These are phyloP conservation scores for Salix brachista DNA, from an alignment of 345 rosid genomes.

Conservation along the genomic window DNA sequence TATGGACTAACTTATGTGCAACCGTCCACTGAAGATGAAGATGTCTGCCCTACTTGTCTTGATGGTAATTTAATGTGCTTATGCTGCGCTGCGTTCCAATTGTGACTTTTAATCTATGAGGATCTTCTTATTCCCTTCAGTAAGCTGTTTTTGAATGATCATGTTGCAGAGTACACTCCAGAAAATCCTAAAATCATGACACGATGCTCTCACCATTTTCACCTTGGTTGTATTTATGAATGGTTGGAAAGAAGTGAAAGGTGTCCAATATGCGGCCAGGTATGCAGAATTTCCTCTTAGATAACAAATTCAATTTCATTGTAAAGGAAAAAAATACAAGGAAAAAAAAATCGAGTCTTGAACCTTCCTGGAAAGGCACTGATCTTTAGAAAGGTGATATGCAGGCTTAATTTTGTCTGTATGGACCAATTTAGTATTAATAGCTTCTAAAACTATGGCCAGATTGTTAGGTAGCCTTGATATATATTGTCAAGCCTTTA, in stretches of 20 bases:
- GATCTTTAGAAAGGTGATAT: neutral
- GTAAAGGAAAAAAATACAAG: neutral
- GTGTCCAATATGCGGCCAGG: conserved; percentile 77
- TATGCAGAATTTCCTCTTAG: conserved; percentile 9
- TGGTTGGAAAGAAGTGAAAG: conserved; percentile 79
- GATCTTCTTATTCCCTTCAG: neutral
- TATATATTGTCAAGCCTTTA: neutral
- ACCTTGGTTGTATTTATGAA: conserved; percentile 69
- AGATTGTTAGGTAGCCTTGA: neutral
- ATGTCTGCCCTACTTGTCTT: conserved; percentile 68
- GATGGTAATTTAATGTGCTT: conserved; percentile 41
- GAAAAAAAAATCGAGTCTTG: neutral
- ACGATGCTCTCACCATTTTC: conserved; percentile 61
- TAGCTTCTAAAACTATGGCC: neutral
- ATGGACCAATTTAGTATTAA: neutral
- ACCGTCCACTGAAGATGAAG: conserved; percentile 52
- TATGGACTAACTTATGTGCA: conserved; percentile 28
- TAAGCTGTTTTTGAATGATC: neutral
- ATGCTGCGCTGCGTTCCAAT: neutral
- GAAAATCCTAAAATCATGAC: conserved; percentile 64
- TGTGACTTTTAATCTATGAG: neutral
- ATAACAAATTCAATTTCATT: neutral
- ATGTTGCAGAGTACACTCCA: conserved; percentile 53
- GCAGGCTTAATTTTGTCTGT: neutral
- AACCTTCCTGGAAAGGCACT: neutral